A percentile compares a stretch with the other conserved stretches of the same genome.
Conservation (phyloP, 371 early-diverging fungal species). For the Mucor circinelloides region DNA sequence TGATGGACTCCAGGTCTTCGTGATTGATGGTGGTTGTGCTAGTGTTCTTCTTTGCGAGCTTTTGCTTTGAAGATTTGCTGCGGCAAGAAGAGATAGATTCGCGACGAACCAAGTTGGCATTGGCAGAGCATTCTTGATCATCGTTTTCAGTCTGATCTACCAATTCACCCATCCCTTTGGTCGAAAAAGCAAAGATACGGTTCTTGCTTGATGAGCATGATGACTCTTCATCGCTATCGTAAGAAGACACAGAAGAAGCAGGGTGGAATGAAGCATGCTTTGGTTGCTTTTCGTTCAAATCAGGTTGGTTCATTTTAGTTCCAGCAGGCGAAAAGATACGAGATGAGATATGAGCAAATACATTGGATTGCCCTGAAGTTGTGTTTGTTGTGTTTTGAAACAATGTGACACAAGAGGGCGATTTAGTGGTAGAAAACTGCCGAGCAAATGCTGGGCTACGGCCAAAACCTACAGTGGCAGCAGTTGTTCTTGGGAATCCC, state of each 20-base stretch:
- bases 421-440: slow-evolving; percentile 30
- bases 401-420: slow-evolving; percentile 18
- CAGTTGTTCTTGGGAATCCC: slow-evolving; percentile 27
- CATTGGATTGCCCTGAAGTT: slow-evolving; percentile 12
- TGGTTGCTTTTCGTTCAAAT: not conserved
- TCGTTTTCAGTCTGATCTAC: not conserved
- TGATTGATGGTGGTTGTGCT: not conserved
- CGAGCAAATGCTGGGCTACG: slow-evolving; percentile 17
- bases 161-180: slow-evolving; percentile 12
- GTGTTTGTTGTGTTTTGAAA: slow-evolving; percentile 20
- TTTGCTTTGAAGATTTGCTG: not conserved
- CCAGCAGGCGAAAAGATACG: slow-evolving; percentile 32
- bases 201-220: not conserved
- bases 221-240: not conserved
- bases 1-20: slow-evolving; percentile 9
- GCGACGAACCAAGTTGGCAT: slow-evolving; percentile 4
- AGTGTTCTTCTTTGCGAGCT: not conserved
- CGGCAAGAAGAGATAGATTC: slow-evolving; percentile 1
- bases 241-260: not conserved
- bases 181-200: not conserved
- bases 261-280: not conserved
- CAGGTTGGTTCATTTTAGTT: slow-evolving; percentile 12
- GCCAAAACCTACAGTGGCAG: slow-evolving; percentile 17
- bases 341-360: slow-evolving; percentile 25
- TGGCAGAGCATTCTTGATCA: not conserved